Base-by-base conservation (phyloP, 345 rosid genomes). In the Citrus sinensis region DNA sequence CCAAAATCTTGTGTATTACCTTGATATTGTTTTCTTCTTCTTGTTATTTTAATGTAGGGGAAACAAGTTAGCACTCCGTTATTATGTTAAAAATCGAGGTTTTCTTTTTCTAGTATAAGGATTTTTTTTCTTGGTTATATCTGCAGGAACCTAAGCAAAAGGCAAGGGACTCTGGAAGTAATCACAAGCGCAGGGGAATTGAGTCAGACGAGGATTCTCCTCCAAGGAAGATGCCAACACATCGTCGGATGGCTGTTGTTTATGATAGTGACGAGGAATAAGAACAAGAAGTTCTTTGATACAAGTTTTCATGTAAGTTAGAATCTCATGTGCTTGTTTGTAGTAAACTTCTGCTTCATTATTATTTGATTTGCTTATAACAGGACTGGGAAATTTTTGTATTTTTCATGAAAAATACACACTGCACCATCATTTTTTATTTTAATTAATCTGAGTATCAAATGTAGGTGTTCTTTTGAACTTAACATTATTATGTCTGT, bases 131-230 rank as follows among this genome's bases (percentile, higher is more conserved):
- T 71, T 49, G 29, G 63, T 39, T 73, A 9, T 34, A 49, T 39
- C 16, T 67, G 30, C 81, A 93, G 99, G 94, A 88, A 82, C 90
- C 85, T 56, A 89, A 80, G 85, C 90, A 82, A 79, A 88, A 80
- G 79, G 83, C 76, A 25, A 88, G 71, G 71, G 91, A 88, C n/a
- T 85, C 61, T 35, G 87, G 92, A 67, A 87, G 92, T 56, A 78
- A 89, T 76, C 87, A 79, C 73, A 95, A 91, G 88, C 89, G 95
- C 82, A 84, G 82, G 79, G 98, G 90, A 74, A 86, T 96, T 4
- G 97, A 92, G 87, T 92, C 98, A 0, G 99, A 96, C 30, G 98
- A 96, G 76, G 97, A 94, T 16, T 92, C 97, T 72, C 92, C 90
- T 39, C 97, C 90, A 19, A 90, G 95, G 77, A 96, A 94, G 87